These are phyloP conservation scores for Candida verbasci DNA, from an alignment of 805 yeast genomes.

Conservation along the genomic window DNA sequence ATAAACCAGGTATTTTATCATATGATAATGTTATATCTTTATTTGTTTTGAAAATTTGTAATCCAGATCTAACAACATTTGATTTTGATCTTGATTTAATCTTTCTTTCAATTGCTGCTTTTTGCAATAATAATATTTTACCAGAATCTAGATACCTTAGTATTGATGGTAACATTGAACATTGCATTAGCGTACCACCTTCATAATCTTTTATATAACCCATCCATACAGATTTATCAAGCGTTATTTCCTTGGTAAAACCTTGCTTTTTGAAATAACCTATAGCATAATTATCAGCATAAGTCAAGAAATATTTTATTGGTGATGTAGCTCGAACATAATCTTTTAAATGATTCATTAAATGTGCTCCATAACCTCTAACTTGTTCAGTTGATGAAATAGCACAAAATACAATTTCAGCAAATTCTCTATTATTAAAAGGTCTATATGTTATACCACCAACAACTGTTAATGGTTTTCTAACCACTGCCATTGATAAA, in stretches of 20 bases:
- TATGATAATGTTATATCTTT: slow-evolving; percentile 61
- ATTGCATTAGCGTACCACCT: slow-evolving; percentile 98
- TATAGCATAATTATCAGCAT: slow-evolving; percentile 98
- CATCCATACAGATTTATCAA: slow-evolving; percentile 89
- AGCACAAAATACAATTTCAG: slow-evolving; percentile 98
- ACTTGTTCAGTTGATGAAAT: slow-evolving; percentile 97
- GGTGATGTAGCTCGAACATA: slow-evolving; percentile 86
- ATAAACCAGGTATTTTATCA: slow-evolving; percentile 76
- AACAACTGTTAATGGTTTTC: slow-evolving; percentile 90
- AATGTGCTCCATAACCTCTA: slow-evolving; percentile 96
- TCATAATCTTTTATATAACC: slow-evolving; percentile 98
- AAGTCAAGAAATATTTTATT: slow-evolving; percentile 81
- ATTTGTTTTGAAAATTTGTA: slow-evolving; percentile 58
- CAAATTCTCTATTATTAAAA: slow-evolving; percentile 83
- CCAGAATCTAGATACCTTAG: slow-evolving; percentile 81
- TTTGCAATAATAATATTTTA: slow-evolving; percentile 80
- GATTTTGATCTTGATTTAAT: slow-evolving; percentile 76
- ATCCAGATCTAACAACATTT: slow-evolving; percentile 77
- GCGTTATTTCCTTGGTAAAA: slow-evolving; percentile 87
- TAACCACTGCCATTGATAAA: slow-evolving; percentile 90
- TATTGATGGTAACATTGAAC: slow-evolving; percentile 84
- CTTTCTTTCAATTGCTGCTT: slow-evolving; percentile 85
- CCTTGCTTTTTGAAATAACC: slow-evolving; percentile 99
- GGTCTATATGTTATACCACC: slow-evolving; percentile 98
- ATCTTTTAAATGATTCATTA: slow-evolving; percentile 97